These are phyloP conservation scores for Clonostachys chloroleuca DNA, from an alignment of 2,329 filamentous ascomycete genomes.

Conservation along the genomic window DNA sequence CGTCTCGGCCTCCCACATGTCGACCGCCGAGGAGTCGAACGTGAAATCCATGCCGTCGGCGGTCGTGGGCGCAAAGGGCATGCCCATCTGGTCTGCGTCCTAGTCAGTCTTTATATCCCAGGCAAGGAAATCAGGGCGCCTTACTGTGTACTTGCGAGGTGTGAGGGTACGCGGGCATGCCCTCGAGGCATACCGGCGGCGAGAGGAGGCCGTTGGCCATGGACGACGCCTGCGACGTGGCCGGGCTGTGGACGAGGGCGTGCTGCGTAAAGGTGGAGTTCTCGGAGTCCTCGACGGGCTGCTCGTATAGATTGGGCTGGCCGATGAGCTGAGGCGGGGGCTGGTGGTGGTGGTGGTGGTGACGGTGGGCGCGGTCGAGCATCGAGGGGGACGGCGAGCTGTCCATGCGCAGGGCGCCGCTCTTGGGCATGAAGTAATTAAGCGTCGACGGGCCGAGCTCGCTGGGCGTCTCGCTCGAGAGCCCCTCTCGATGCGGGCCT, in stretches of 20 bases:
- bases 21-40: conserved; percentile 7
- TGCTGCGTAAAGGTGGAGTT: conserved; percentile 4
- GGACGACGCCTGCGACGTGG: conserved; percentile 7
- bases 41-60: conserved; percentile 10
- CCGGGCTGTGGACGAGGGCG: conserved; percentile 9
- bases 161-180: too few relatives aligned
- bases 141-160: too few relatives aligned
- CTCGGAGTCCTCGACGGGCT: conserved; percentile 3
- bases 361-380: too few relatives aligned
- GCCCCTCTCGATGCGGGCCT: conserved; percentile 16
- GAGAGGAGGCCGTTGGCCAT: too few relatives aligned
- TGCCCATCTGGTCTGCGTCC: conserved; percentile 6
- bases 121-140: too few relatives aligned
- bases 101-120: too few relatives aligned
- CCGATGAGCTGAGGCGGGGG: conserved; percentile 2
- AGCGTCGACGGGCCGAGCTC: too few relatives aligned
- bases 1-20: conserved; percentile 11
- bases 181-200: too few relatives aligned
- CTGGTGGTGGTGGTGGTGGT: background rate
- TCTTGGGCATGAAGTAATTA: too few relatives aligned
- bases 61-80: conserved; percentile 5
- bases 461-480: too few relatives aligned
- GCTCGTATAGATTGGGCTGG: conserved; percentile 7
- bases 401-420: too few relatives aligned
- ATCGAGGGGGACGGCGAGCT: too few relatives aligned